Percentiles rank a stretch among this genome's conserved stretches.
Conservation (phyloP, 805 yeast species). For the Cephaloascus fragrans region DNA sequence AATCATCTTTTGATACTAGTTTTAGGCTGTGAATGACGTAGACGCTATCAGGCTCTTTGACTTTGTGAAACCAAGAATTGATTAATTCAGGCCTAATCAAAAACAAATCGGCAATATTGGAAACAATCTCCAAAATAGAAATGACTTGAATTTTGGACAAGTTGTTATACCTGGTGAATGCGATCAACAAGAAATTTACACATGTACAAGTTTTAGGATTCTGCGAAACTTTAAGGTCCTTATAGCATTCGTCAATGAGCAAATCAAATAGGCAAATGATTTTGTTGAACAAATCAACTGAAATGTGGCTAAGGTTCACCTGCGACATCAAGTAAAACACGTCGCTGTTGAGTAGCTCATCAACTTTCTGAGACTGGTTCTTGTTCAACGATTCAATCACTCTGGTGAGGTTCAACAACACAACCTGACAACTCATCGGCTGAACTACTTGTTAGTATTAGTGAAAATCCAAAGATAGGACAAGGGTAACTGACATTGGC, state of each 20-base stretch:
- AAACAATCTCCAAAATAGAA: not conserved
- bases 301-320: not conserved
- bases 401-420: not conserved
- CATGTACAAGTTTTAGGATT: not conserved
- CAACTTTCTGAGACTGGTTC: not conserved
- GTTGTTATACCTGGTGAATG: not conserved
- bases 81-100: constrained; percentile 4
- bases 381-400: not conserved
- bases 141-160: not conserved
- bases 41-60: constrained; percentile 8
- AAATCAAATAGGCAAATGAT: not conserved
- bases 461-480: not conserved
- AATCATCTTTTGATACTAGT: not conserved
- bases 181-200: not conserved
- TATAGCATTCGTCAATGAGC: not conserved
- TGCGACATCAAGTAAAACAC: not conserved
- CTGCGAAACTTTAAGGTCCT: not conserved
- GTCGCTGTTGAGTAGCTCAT: not conserved
- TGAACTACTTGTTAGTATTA: not conserved
- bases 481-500: not conserved
- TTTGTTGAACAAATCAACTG: not conserved
- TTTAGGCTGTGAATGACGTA: constrained; percentile 1
- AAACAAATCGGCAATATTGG: not conserved
- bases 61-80: constrained; percentile 4
- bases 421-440: not conserved